Evolutionary conservation across 2,329 filamentous ascomycete genomes (phyloP).

Genomic region (Xylaria sp.): DNA sequence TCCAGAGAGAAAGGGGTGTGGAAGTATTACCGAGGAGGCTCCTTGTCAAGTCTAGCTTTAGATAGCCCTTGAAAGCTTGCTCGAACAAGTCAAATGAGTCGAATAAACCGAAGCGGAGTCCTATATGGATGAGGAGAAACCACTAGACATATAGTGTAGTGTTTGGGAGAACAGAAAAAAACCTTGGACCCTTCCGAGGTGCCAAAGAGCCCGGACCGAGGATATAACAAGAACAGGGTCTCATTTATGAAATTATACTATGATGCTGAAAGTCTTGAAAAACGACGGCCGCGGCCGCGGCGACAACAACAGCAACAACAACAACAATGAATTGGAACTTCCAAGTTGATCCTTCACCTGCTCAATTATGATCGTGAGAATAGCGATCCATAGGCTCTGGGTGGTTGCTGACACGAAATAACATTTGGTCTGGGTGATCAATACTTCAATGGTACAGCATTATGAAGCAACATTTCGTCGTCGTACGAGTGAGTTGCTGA

Average conservation of each 20-base stretch:
- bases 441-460: neutral
- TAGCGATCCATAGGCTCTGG: neutral
- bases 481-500: neutral
- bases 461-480: neutral
- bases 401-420: neutral
- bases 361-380: neutral
- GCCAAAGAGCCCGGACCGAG: constrained; percentile 5
- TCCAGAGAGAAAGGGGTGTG: constrained; percentile 41
- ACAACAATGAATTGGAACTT: too few species aligned
- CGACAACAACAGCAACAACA: too few species aligned
- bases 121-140: constrained; percentile 11
- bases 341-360: neutral
- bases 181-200: constrained; percentile 13
- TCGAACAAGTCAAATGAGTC: constrained; percentile 34
- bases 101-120: constrained; percentile 19
- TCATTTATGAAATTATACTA: constrained; percentile 3
- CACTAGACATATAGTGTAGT: neutral
- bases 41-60: constrained; percentile 26
- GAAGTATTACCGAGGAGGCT: constrained; percentile 46
- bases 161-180: neutral
- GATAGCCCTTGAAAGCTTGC: constrained; percentile 10
- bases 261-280: too few species aligned
- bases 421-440: neutral
- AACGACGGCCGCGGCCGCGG: too few species aligned
- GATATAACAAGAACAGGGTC: constrained; percentile 2